Evolutionary conservation across 495 filamentous ascomycete species (phyloP).

Genomic region (Bacidia gigantensis): DNA sequence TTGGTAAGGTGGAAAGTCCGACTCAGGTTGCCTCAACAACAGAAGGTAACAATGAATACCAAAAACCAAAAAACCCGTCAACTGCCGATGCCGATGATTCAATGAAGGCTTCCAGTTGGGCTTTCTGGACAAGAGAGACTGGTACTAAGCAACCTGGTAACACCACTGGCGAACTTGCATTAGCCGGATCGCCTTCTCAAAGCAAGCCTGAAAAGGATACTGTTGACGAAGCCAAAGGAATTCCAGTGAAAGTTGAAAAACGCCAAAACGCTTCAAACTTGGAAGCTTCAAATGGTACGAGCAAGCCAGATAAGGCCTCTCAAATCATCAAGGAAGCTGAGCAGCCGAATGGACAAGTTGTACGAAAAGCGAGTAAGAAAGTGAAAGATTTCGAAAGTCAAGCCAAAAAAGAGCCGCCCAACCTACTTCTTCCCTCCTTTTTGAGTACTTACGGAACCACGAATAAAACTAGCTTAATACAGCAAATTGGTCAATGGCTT

Average conservation of each 20-base stretch:
- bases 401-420: slow-evolving; percentile 22
- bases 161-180: slow-evolving; percentile 52
- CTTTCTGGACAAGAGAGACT: slow-evolving; percentile 58
- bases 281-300: neutral
- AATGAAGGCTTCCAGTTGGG: slow-evolving; percentile 58
- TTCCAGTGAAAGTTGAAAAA: slow-evolving; percentile 21
- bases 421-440: slow-evolving; percentile 57
- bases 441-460: slow-evolving; percentile 51
- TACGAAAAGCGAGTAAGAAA: slow-evolving; percentile 14
- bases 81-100: slow-evolving; percentile 12
- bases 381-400: slow-evolving; percentile 1
- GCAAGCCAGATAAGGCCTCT: slow-evolving; percentile 7
- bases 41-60: neutral
- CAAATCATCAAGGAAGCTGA: slow-evolving; percentile 3
- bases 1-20: slow-evolving; percentile 1
- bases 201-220: slow-evolving; percentile 46
- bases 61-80: neutral
- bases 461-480: slow-evolving; percentile 55
- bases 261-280: slow-evolving; percentile 7
- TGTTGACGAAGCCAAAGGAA: slow-evolving; percentile 33
- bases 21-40: neutral
- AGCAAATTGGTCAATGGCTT: slow-evolving; percentile 54
- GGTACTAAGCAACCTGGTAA: slow-evolving; percentile 17
- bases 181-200: slow-evolving; percentile 54
- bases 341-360: slow-evolving; percentile 9